Evolutionary conservation across 1,284 basidiomycete species (phyloP), one percentile per base, ranked within the genome.

Genomic region (Melanopsichium pennsylvanicum): DNA sequence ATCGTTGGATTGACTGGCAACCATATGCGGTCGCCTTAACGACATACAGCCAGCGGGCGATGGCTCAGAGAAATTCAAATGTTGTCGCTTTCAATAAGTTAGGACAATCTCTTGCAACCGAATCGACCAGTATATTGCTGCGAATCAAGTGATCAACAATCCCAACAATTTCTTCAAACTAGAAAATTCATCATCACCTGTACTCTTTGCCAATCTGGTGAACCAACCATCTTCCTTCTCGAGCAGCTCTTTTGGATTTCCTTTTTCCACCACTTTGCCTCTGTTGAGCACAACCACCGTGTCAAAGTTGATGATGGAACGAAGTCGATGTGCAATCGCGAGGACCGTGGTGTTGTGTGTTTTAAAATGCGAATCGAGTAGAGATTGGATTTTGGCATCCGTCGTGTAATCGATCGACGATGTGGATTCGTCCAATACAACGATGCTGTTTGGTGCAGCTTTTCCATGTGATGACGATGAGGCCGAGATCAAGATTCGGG

Each of bases 251-350:
- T 84, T 74, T 0, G 90, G 90, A 0, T 86, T 85, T 70, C 88
- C 90, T 73, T 88, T 88, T 83, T 90, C 89, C 25, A 85, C 87
- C 47, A 92, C 85, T 16, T 81, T 82, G 0, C 92, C 92, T 18
- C 86, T 84, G 60, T 90, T 87, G 72, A 94, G 86, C 36, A 92
- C 89, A 5, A 91, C 84, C 49, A 92, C 89, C 13, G 87, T 83
- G 81, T 93, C 90, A 76, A 91, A 92, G 0, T 85, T 85, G 39
- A 93, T 85, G 72, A 93, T 92, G 0, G 91, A 92, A 45, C 88
- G 85, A 26, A 91, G 82, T 21, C 90, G 84, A 70, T 84, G 85
- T 2, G 89, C 89, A 68, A 90, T 89, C 68, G 88, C 91, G 11
- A 92, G 81, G 38, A 91, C 87, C 0, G 92, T 93, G 44, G 88